Base-by-base conservation (phyloP, 2,329 filamentous ascomycete genomes). In the Orbilia ellipsospora region DNA sequence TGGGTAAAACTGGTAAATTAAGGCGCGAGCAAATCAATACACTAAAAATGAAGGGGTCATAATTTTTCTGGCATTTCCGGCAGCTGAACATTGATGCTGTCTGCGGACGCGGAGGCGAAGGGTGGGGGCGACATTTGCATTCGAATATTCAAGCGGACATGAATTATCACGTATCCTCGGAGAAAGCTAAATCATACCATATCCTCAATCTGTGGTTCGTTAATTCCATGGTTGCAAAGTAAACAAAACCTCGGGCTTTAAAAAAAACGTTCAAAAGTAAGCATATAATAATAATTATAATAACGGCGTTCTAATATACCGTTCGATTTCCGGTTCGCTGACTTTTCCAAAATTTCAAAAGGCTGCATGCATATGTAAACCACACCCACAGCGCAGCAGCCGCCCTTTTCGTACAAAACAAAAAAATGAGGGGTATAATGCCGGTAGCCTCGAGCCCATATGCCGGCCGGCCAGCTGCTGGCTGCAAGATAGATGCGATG, bases 321-420 rank as follows among this genome's bases (percentile, higher is more conserved):
- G 31, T 36, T 36, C 31, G 31, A 6, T 36, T 36, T 48, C 13
- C 44, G 44, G 44, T 48, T 18, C 13, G 15, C 44, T 18, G 44
- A 18, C 44, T 48, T 18, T 48, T 48, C 16, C 8, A 48, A 15
- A 36, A 48, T 48, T 48, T 48, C 44, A 48, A n/a, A 51, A 55
- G 60, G 65, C 55, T 69, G 65, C 66, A 62, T 70, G 66, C 57
- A 70, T 55, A 69, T 69, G 55, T 55, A 55, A 23, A 36, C 31
- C 31, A 36, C 31, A 36, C 31, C 10, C 31, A 36, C 31, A 36
- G 31, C 31, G 31, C 31, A 36, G 31, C 5, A 36, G 6, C 40
- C 52, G 57, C 64, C 40, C 44, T 23, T 31, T 62, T 48, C 54
- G 45, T 57, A 20, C 54, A 50, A 55, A 28, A 59, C 54, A 50